phyloP scores from a whole-genome alignment of 306 rosid genomes.

The Cicer pinnatifidum region DNA sequence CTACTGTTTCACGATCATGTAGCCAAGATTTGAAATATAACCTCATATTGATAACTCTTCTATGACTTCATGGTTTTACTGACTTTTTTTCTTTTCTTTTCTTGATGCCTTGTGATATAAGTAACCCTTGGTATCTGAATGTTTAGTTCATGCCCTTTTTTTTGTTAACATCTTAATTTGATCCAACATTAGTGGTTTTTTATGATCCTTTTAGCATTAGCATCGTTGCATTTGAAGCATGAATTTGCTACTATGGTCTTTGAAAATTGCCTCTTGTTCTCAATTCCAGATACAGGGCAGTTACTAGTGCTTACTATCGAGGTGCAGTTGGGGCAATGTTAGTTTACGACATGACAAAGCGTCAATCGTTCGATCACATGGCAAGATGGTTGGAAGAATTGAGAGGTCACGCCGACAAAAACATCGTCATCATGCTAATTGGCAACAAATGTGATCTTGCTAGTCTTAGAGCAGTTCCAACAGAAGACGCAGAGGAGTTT shows the following conservation, averaged over 20 bases:
- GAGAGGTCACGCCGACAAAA: slow-evolving; percentile 80
- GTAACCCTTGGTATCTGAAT: background rate
- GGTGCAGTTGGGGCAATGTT: slow-evolving; percentile 97
- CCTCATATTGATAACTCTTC: background rate
- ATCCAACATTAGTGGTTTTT: background rate
- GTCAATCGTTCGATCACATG: slow-evolving; percentile 92
- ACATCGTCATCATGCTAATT: slow-evolving; percentile 77
- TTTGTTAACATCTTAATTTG: slow-evolving; percentile 17
- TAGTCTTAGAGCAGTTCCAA: slow-evolving; percentile 84
- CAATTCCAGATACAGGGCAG: slow-evolving; percentile 75
- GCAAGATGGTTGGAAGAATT: slow-evolving; percentile 87
- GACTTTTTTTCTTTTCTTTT: background rate
- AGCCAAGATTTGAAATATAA: slow-evolving; percentile 6
- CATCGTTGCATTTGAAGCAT: slow-evolving; percentile 4
- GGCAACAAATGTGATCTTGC: slow-evolving; percentile 88
- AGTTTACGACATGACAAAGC: slow-evolving; percentile 86
- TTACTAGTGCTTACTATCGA: slow-evolving; percentile 89
- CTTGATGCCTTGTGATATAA: background rate
- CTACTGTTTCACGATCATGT: background rate
- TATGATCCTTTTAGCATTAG: background rate
- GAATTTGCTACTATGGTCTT: background rate
- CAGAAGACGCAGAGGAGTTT: slow-evolving; percentile 88
- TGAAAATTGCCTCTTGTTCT: background rate
- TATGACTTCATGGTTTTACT: background rate
- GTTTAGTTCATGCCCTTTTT: background rate